These are phyloP conservation scores for Themeda triandra DNA, from an alignment of 176 grass and related monocot species.

Conservation along the genomic window DNA sequence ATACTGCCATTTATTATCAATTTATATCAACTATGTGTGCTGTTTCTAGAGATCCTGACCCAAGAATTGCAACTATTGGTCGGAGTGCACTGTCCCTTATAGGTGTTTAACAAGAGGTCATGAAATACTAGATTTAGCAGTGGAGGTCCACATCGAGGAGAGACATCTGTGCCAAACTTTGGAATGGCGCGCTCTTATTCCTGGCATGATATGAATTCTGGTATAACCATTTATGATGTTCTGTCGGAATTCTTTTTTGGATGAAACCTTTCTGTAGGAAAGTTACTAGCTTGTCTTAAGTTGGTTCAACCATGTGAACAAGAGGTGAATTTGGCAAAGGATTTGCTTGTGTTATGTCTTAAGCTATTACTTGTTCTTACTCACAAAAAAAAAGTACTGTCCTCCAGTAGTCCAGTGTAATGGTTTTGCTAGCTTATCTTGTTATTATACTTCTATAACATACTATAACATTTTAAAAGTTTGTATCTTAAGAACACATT, in stretches of 20 bases:
- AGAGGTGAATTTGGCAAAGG: constrained; percentile 8
- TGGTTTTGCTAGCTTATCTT: not conserved
- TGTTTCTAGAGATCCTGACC: constrained; percentile 88
- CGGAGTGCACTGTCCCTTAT: constrained; percentile 74
- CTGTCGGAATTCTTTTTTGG: too few relatives aligned
- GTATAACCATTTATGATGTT: constrained; percentile 10
- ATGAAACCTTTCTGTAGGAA: constrained; percentile 17
- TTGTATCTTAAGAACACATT: not conserved
- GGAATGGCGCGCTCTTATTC: constrained; percentile 89
- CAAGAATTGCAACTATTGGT: constrained; percentile 66
- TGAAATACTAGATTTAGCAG: constrained; percentile 65
- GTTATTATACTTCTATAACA: not conserved
- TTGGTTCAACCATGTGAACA: constrained; percentile 9
- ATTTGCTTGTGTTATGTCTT: not conserved
- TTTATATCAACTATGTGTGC: constrained; percentile 77
- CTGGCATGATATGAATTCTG: constrained; percentile 95
- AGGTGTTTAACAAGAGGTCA: constrained; percentile 76
- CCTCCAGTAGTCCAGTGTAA: not conserved
- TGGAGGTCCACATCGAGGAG: constrained; percentile 53
- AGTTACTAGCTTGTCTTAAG: constrained; percentile 6
- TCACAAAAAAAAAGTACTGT: not conserved
- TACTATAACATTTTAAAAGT: not conserved
- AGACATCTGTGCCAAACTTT: constrained; percentile 62
- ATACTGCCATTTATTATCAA: constrained; percentile 69
- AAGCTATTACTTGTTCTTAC: not conserved